Base-by-base conservation (phyloP, 441 rosid species). In the Eutrema salsugineum region DNA sequence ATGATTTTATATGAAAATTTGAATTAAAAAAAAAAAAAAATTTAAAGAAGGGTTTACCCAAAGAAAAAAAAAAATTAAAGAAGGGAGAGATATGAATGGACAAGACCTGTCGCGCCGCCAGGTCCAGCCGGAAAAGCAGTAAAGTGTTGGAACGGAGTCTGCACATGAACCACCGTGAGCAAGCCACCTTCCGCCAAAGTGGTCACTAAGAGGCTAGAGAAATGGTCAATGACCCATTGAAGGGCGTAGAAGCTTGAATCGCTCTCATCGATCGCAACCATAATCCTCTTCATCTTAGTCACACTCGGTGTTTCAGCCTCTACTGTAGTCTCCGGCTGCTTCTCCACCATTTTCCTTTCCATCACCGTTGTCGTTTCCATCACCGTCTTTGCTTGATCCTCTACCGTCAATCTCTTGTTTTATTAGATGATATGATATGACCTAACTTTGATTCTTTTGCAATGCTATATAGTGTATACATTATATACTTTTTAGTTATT, bases 191-290 rank as follows among this genome's bases (percentile, higher is more conserved):
- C 70, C 32, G 54, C 43, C 14, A 51, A n/a, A n/a, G 81, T 59
- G 20, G 50, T 73, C 2, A 20, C 9, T 32, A 73, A 14, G 20
- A 67, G 59, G 40, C 30, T 28, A 14, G 77, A 47, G 20, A 90
- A 78, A 60, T 85, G 65, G 44, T 86, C 87, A 12, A 87, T 85
- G 3, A 72, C 80, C 97, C 92, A 90, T 16, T 79, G 64, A 6
- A 91, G 87, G 5, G 91, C 93, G 22, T 83, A 83, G 71, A 88
- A 88, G 73, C 97, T 88, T 11, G 75, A 78, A 7, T 83, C 91
- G 62, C 91, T 90, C n/a, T 91, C 94, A 54, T 91, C 96, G n/a
- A 91, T 35, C 0, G 86, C 91, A 77, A 83, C 88, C 87, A 87
- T 69, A 57, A 82, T 79, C 47, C 72, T 85, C 86, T 75, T 75